Base-by-base conservation (phyloP, 345 rosid genomes). In the Heritiera fomes region DNA sequence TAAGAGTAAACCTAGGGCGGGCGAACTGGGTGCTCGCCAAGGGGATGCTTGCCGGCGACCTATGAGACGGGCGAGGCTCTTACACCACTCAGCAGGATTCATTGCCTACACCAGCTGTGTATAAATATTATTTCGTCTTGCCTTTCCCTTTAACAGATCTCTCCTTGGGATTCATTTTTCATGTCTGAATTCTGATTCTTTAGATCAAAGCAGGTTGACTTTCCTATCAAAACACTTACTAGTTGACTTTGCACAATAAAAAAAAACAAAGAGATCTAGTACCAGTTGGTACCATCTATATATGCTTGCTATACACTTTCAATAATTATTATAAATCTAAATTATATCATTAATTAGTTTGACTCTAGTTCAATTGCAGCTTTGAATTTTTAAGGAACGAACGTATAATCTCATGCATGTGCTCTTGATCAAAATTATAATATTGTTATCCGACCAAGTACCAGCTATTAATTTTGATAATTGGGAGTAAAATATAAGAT, bases 111-210 rank as follows among this genome's bases (percentile, higher is more conserved):
- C 18, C 55, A 13, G 18, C 6, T 50, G 55, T 13, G 14, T 50
- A 18, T 13, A 14, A 13, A 50, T 14, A 13, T 14, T 3, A 10
- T 55, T 55, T 17, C 59, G n/a, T 56, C 2, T 56, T 56, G 61
- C 3, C 61, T n/a, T 56, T 7, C 47, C 71, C 18, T 32, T 62
- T 17, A 28, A 6, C 28, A 50, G 75, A 71, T 71, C 75, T 71
- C 14, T 71, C 23, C 5, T 50, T 49, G 75, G 75, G 75, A 49
- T 50, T 2, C 38, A 9, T 34, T 23, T 56, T 71, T 14, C 14
- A 20, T 71, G 41, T 71, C 75, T 71, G 41, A 71, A 71, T 49
- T 50, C 40, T 6, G 17, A 47, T 70, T 70, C 67, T 62, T 7
- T 61, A 12, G 30, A 30, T 8, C 11, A 28, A 23, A 23, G 0